These are phyloP conservation scores for Helianthus tuberosus DNA, from an alignment of 129 eudicot species.

Conservation along the genomic window DNA sequence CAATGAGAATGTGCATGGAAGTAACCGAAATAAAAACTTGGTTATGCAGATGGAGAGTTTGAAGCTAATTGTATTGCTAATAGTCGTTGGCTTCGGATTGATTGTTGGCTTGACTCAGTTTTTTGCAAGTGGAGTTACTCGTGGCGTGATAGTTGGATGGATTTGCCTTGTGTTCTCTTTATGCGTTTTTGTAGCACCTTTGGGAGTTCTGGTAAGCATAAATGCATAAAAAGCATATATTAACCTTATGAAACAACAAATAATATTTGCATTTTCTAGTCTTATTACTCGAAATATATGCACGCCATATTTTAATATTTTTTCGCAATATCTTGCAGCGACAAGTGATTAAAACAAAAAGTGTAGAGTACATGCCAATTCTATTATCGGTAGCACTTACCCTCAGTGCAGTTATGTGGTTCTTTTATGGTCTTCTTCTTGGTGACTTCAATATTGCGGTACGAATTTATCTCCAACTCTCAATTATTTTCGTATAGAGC, in stretches of 20 bases:
- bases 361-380: constrained; percentile 91
- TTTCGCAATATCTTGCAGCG: constrained; percentile 38
- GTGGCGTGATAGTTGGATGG: constrained; percentile 67
- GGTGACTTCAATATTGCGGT: constrained; percentile 74
- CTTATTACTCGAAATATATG: neutral
- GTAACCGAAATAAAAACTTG: too few relatives aligned
- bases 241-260: neutral
- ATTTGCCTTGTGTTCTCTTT: constrained; percentile 70
- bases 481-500: neutral
- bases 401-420: constrained; percentile 84
- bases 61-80: constrained; percentile 47
- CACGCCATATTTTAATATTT: neutral
- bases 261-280: neutral
- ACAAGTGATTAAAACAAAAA: constrained; percentile 77
- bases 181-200: constrained; percentile 68
- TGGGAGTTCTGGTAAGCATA: constrained; percentile 65
- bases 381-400: constrained; percentile 64
- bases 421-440: constrained; percentile 72
- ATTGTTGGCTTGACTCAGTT: constrained; percentile 49
- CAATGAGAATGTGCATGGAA: neutral
- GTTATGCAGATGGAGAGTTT: constrained; percentile 49
- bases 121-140: constrained; percentile 36
- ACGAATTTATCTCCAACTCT: constrained; percentile 19
- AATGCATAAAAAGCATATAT: neutral
- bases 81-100: constrained; percentile 56